Evolutionary conservation across 2,329 filamentous ascomycete species (phyloP).

Genomic region (Stachybotrys elegans): DNA sequence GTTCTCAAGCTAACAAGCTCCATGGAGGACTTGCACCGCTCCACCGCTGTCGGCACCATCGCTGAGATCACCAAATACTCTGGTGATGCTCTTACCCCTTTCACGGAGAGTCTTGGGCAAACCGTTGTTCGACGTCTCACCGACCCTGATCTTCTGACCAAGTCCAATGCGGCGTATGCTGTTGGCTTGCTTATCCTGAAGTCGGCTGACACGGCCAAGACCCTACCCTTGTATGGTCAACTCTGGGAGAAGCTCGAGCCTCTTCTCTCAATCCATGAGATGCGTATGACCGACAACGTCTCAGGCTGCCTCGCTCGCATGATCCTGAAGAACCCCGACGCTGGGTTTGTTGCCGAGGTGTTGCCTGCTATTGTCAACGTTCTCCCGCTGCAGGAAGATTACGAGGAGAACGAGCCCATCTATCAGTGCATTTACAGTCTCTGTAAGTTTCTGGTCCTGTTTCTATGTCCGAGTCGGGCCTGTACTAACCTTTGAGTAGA

Average conservation of each 20-base stretch:
- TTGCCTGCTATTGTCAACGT: conserved; percentile 74
- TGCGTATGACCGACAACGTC: conserved; percentile 86
- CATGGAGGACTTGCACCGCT: conserved; percentile 80
- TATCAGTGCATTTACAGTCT: conserved; percentile 86
- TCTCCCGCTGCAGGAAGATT: conserved; percentile 87
- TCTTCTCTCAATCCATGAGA: conserved; percentile 70
- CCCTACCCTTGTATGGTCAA: conserved; percentile 69
- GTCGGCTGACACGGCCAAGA: conserved; percentile 64
- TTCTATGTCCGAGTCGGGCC: background rate
- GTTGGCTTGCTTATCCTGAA: conserved; percentile 79
- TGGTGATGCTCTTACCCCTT: conserved; percentile 73
- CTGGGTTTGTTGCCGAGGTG: conserved; percentile 74
- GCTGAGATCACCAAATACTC: conserved; percentile 87
- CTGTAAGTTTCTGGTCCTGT: conserved; percentile 49
- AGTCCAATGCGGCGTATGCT: conserved; percentile 93
- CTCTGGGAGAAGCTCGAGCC: conserved; percentile 86
- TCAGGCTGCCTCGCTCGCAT: conserved; percentile 87
- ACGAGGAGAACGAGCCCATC: conserved; percentile 91
- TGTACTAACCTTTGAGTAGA: conserved; percentile 33
- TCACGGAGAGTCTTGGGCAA: conserved; percentile 71
- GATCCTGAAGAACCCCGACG: conserved; percentile 83
- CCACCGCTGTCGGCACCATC: conserved; percentile 84
- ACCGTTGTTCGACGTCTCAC: conserved; percentile 79
- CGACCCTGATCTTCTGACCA: conserved; percentile 86
- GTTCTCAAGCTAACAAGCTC: conserved; percentile 84